These are phyloP conservation scores for Alternaria conjuncta DNA, from an alignment of 2,329 filamentous ascomycete species.

Conservation along the genomic window DNA sequence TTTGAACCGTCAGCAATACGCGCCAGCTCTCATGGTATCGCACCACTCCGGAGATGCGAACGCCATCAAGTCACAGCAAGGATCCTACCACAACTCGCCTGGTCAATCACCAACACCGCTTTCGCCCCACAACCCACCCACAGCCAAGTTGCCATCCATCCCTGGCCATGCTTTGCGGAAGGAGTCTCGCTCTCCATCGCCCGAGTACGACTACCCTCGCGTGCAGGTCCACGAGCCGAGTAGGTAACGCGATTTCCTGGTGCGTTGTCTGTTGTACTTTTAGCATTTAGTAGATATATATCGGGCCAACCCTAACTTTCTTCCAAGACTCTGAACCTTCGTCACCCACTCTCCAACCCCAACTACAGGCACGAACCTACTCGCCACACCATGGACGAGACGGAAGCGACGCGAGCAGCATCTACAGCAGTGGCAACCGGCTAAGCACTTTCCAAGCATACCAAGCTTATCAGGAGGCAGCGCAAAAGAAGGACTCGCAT, in stretches of 20 bases:
- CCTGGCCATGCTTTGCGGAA: slow-evolving; percentile 29
- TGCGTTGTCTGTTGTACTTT: slow-evolving; percentile 33
- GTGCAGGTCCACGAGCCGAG: slow-evolving; percentile 34
- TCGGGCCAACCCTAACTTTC: slow-evolving; percentile 35
- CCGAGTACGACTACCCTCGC: slow-evolving; percentile 22
- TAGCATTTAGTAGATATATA: slow-evolving; percentile 33
- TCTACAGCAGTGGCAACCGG: slow-evolving; percentile 38
- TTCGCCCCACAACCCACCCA: slow-evolving; percentile 35
- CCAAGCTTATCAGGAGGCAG: slow-evolving; percentile 21
- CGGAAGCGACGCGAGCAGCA: slow-evolving; percentile 42
- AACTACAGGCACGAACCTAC: slow-evolving; percentile 25
- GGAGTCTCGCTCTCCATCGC: slow-evolving; percentile 29
- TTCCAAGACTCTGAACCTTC: slow-evolving; percentile 27
- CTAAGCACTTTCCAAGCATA: slow-evolving; percentile 26
- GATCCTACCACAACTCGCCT: slow-evolving; percentile 36
- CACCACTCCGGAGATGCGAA: slow-evolving; percentile 29
- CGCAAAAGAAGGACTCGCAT: background rate
- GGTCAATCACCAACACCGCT: slow-evolving; percentile 30
- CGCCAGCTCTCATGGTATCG: slow-evolving; percentile 31
- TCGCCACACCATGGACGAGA: slow-evolving; percentile 37
- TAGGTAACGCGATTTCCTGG: slow-evolving; percentile 39
- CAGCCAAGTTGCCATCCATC: slow-evolving; percentile 33
- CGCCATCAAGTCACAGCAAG: slow-evolving; percentile 33
- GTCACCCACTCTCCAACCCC: slow-evolving; percentile 10
- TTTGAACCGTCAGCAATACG: slow-evolving; percentile 35